These are phyloP conservation scores for Populus tremula DNA, from an alignment of 345 rosid species.

Conservation along the genomic window DNA sequence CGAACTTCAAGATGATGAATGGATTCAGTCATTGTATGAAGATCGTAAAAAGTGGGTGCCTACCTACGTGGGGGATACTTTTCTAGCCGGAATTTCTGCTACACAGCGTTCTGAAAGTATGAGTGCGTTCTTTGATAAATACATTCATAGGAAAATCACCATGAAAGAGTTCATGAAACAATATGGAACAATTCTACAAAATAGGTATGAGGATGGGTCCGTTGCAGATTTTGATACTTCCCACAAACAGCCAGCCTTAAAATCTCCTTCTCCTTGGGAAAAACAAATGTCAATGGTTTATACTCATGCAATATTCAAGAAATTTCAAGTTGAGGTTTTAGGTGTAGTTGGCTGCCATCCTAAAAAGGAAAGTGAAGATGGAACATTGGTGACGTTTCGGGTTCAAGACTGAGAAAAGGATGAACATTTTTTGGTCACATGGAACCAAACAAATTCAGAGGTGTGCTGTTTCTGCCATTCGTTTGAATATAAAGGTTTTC, in stretches of 20 bases:
- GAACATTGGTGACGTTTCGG: conserved; percentile 14
- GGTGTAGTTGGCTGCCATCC: conserved; percentile 33
- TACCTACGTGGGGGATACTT: conserved; percentile 20
- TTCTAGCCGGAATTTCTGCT: conserved; percentile 26
- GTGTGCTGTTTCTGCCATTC: conserved; percentile 24
- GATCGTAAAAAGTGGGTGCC: conserved; percentile 34
- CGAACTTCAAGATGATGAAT: conserved; percentile 25
- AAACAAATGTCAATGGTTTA: conserved; percentile 25
- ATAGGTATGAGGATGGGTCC: conserved; percentile 24
- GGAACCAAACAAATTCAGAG: conserved; percentile 22
- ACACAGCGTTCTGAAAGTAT: conserved; percentile 28
- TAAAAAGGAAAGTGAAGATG: conserved; percentile 27
- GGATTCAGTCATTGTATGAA: conserved; percentile 19
- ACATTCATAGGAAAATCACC: conserved; percentile 24
- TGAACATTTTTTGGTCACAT: conserved; percentile 15
- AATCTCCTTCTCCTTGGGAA: conserved; percentile 33
- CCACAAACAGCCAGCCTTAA: conserved; percentile 26
- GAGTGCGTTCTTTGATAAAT: conserved; percentile 27
- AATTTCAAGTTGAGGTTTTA: conserved; percentile 30
- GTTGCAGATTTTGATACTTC: conserved; percentile 29
- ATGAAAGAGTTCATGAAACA: conserved; percentile 31
- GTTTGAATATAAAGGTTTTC: conserved; percentile 27
- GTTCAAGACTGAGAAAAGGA: conserved; percentile 31
- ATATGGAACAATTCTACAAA: conserved; percentile 22
- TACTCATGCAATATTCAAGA: conserved; percentile 29